These are phyloP conservation scores for Aspergillus diversus DNA, from an alignment of 495 filamentous ascomycete genomes.

Conservation along the genomic window DNA sequence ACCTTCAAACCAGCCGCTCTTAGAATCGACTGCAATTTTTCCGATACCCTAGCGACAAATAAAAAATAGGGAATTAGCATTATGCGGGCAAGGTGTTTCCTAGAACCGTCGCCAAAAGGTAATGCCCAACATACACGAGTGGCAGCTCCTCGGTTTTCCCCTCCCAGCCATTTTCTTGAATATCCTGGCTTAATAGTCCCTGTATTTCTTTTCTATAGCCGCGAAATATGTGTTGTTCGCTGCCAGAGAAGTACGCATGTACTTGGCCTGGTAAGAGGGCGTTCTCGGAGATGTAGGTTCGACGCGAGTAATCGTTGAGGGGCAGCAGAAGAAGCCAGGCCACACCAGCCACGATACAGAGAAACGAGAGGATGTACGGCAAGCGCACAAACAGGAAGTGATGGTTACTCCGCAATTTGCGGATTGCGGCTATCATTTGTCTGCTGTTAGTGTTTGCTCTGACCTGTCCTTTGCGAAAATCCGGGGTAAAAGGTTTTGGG, in stretches of 20 bases:
- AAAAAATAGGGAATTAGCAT: too few species aligned
- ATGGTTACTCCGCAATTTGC: constrained; percentile 49
- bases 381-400: constrained; percentile 45
- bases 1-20: constrained; percentile 79
- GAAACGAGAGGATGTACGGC: constrained; percentile 64
- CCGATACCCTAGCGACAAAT: constrained; percentile 55
- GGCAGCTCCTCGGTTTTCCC: constrained; percentile 35
- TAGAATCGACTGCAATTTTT: constrained; percentile 74
- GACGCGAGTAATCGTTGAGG: constrained; percentile 85
- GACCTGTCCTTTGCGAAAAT: constrained; percentile 30
- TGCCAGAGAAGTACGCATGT: constrained; percentile 95
- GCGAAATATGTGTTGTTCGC: constrained; percentile 92
- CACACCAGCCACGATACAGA: constrained; percentile 89
- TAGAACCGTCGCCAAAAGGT: background rate
- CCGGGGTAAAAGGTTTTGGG: constrained; percentile 20
- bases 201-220: constrained; percentile 88
- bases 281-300: constrained; percentile 97
- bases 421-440: constrained; percentile 41
- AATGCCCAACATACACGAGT: constrained; percentile 46
- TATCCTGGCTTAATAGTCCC: constrained; percentile 35
- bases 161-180: constrained; percentile 20
- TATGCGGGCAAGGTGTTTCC: background rate
- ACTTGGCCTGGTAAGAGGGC: constrained; percentile 94
- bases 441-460: constrained; percentile 24
- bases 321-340: constrained; percentile 93